Base-by-base conservation (phyloP, 2,329 filamentous ascomycete genomes). In the Microascus cirrosus region DNA sequence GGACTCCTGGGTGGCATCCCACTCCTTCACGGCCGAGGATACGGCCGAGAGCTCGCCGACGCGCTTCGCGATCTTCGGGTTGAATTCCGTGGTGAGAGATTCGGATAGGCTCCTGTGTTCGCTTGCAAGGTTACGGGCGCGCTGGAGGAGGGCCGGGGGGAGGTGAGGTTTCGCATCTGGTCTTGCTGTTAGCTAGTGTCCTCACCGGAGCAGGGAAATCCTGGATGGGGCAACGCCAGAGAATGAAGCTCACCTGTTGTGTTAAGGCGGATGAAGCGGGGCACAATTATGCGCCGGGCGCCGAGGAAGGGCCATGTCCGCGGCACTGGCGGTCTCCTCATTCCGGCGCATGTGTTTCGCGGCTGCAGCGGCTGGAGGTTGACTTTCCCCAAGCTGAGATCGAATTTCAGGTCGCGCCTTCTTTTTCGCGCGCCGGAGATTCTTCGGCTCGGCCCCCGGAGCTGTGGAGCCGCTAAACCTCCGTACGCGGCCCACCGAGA, bases 11-110 rank as follows among this genome's bases (percentile, higher is more conserved):
- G 81, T 77, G 15, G 71, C 68, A 50, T 87, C 78, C 76, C 81
- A 86, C 62, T 81, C 78, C 59, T 73, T 75, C 60, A 88, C 71
- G 15, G 84, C 84, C 12, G 70, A 63, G 3, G 80, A 78, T 10
- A 87, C 79, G 20, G 75, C 71, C 52, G 79, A 77, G 42, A 87
- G 73, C 68, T 87, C 83, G 63, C 84, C 84, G 1, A 78, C 73
- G 42, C 84, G 78, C 63, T 81, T 84, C 0, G 83, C 82, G 3
- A 74, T 77, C 56, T 77, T 76, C 0, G 75, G 64, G 63, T 86
- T 81, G 65, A 85, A 88, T 54, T 74, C 71, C 32, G 73, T 70
- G 50, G 75, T 75, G 24, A 86, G 77, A 20, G 74, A 68, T 28
- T 68, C 68, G 54, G 75, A 74, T n/a, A 88, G 74, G 52, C 73